These are phyloP conservation scores for Ustilago hordei DNA, from an alignment of 1,284 basidiomycete species.

Conservation along the genomic window DNA sequence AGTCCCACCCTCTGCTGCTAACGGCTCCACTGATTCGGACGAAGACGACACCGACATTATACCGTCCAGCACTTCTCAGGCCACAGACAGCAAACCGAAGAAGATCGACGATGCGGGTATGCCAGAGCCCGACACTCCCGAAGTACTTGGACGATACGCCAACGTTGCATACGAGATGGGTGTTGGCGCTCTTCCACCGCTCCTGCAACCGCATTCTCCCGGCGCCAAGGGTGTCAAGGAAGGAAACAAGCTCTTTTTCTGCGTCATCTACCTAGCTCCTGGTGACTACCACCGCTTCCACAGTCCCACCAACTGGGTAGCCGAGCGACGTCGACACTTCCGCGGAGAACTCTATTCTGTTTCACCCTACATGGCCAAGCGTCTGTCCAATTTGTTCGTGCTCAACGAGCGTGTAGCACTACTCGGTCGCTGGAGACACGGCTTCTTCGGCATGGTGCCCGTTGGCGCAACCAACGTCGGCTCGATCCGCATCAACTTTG, in stretches of 20 bases:
- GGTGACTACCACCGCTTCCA: conserved; percentile 99
- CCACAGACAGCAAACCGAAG: conserved; percentile 53
- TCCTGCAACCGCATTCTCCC: conserved; percentile 59
- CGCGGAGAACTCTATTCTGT: conserved; percentile 97
- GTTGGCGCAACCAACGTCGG: conserved; percentile 99
- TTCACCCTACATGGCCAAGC: conserved; percentile 92
- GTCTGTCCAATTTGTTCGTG: conserved; percentile 92
- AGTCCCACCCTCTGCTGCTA: conserved; percentile 14
- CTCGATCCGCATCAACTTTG: conserved; percentile 96
- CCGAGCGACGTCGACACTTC: conserved; percentile 94
- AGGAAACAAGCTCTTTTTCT: conserved; percentile 89
- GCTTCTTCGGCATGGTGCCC: conserved; percentile 97
- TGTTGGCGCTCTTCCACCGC: conserved; percentile 60
- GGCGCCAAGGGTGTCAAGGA: conserved; percentile 54
- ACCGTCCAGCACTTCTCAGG: conserved; percentile 66
- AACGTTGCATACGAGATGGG: conserved; percentile 68
- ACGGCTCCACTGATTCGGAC: conserved; percentile 20
- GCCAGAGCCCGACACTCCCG: conserved; percentile 65
- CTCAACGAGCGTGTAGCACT: conserved; percentile 97
- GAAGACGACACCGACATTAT: conserved; percentile 38
- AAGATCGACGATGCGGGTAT: conserved; percentile 68
- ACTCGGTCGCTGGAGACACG: conserved; percentile 93
- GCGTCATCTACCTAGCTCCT: conserved; percentile 96
- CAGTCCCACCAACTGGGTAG: conserved; percentile 94
- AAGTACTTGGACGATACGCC: conserved; percentile 66